A percentile compares a stretch with the other conserved stretches of the same genome.
Evolutionary conservation across 2,329 filamentous ascomycete genomes (phyloP).

Genomic region (Camillea tinctor): DNA sequence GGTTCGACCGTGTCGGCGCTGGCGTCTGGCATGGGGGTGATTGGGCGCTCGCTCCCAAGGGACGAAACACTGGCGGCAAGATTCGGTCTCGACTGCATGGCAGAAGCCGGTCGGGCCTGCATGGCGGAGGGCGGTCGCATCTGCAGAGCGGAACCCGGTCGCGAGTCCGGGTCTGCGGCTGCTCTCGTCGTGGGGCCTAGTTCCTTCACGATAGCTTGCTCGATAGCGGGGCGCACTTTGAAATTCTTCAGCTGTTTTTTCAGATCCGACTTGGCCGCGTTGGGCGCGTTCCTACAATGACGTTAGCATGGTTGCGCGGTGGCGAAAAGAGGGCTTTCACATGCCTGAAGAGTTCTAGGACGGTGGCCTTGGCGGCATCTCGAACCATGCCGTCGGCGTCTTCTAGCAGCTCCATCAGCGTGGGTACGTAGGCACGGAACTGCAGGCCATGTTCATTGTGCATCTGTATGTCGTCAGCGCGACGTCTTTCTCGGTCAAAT

Average conservation of each 20-base stretch:
- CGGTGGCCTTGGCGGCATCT: conserved; percentile 76
- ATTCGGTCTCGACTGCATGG: conserved; percentile 35
- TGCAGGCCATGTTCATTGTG: conserved; percentile 75
- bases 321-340: conserved; percentile 18
- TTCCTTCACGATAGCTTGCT: conserved; percentile 74
- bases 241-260: conserved; percentile 82
- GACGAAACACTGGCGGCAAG: conserved; percentile 55
- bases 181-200: conserved; percentile 53
- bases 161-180: conserved; percentile 39
- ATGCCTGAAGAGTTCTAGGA: conserved; percentile 84
- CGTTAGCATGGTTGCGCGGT: conserved; percentile 11
- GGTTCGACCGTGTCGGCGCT: conserved; percentile 73
- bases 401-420: conserved; percentile 81
- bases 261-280: conserved; percentile 81
- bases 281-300: conserved; percentile 64
- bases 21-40: conserved; percentile 62
- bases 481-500: background rate
- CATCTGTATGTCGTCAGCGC: conserved; percentile 48
- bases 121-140: conserved; percentile 35
- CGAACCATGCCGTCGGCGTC: conserved; percentile 87
- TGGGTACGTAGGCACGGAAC: conserved; percentile 80
- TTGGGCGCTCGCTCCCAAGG: conserved; percentile 43
- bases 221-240: conserved; percentile 84
- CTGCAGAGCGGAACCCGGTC: conserved; percentile 40
- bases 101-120: conserved; percentile 40